Evolutionary conservation across 2,329 filamentous ascomycete genomes (phyloP).

Genomic region (Cordyceps militaris): DNA sequence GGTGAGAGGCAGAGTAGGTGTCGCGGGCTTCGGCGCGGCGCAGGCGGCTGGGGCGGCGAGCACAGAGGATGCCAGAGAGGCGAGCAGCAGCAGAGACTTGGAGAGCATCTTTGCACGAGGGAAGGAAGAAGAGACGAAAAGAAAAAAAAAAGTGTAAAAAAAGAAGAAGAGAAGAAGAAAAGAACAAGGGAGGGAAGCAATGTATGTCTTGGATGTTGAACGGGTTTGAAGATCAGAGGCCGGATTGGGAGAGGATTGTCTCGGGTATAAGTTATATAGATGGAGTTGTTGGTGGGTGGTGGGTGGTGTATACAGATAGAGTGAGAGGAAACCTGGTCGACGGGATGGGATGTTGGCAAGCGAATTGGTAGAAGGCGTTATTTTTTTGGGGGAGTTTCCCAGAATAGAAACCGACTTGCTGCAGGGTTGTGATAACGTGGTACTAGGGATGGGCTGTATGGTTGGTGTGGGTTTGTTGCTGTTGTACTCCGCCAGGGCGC

Average conservation of each 20-base stretch:
- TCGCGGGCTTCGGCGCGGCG: constrained; percentile 14
- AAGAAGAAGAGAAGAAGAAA: neutral
- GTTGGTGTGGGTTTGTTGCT: too few species aligned
- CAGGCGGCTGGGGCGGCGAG: constrained; percentile 19
- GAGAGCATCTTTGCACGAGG: constrained; percentile 24
- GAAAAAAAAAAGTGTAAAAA: neutral
- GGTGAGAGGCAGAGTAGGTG: constrained; percentile 1
- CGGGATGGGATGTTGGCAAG: neutral
- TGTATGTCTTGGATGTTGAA: constrained; percentile 3
- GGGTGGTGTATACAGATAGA: neutral
- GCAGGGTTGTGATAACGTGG: too few species aligned
- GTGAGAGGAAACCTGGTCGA: neutral
- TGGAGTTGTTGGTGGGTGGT: too few species aligned
- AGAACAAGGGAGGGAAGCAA: neutral
- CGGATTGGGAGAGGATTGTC: constrained; percentile 11
- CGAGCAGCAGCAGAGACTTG: constrained; percentile 27
- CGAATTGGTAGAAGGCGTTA: too few species aligned
- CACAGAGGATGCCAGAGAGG: constrained; percentile 26
- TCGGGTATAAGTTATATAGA: constrained; percentile 9
- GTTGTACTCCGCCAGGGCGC: too few species aligned
- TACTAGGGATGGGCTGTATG: too few species aligned
- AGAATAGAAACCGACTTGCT: too few species aligned
- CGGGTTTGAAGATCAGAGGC: constrained; percentile 8
- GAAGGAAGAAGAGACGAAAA: neutral
- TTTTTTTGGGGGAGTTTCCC: too few species aligned